These are phyloP conservation scores for Megacollybia marginata DNA, from an alignment of 768 basidiomycete genomes.

Conservation along the genomic window DNA sequence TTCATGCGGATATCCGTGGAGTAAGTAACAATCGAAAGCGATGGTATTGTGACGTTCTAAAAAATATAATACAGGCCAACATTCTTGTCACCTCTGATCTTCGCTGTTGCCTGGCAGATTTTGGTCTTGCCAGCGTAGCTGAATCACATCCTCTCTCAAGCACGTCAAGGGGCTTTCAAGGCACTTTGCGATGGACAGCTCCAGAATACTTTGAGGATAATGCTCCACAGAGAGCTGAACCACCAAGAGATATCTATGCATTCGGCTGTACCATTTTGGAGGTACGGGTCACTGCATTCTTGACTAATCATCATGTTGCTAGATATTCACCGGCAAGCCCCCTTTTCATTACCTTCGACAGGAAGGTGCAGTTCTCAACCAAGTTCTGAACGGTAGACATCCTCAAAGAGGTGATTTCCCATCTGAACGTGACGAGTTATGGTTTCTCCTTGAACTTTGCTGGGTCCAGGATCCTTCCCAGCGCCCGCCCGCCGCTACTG, in stretches of 20 bases:
- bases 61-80: not conserved
- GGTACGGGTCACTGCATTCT: not conserved
- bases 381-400: no score
- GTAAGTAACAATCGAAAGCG: constrained; percentile 13
- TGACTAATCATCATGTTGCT: no score
- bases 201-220: not conserved
- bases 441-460: no score
- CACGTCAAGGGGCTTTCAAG: not conserved
- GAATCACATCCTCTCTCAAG: not conserved
- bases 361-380: no score
- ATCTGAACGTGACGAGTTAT: no score
- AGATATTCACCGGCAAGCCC: no score
- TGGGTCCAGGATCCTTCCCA: no score
- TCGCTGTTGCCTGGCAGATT: constrained; percentile 4
- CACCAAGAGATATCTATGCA: not conserved
- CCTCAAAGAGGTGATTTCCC: no score
- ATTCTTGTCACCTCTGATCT: constrained; percentile 1
- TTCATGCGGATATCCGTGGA: constrained; percentile 16
- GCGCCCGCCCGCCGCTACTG: no score
- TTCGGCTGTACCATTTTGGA: not conserved
- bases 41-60: no score
- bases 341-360: no score
- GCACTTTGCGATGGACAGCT: not conserved
- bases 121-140: not conserved
- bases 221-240: no score